These are phyloP conservation scores for Truncatella angustata DNA, from an alignment of 2,329 filamentous ascomycete genomes.

Conservation along the genomic window DNA sequence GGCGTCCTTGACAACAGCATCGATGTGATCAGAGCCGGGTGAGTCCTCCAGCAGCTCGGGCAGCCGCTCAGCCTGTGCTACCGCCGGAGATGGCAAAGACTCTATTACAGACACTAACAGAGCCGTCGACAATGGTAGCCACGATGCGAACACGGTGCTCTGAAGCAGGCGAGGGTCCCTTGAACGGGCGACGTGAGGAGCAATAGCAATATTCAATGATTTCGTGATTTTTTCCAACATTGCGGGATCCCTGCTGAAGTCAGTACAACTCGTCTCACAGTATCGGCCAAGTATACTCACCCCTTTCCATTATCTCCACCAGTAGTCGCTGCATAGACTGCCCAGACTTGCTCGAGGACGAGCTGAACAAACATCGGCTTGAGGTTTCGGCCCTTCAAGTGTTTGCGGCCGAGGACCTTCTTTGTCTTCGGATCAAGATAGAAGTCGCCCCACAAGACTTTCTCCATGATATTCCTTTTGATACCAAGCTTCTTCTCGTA, in stretches of 20 bases:
- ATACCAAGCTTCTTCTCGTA: conserved; percentile 98
- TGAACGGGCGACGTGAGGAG: conserved; percentile 79
- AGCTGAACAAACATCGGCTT: conserved; percentile 98
- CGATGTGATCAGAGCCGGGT: conserved; percentile 72
- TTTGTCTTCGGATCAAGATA: conserved; percentile 97
- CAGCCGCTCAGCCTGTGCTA: conserved; percentile 76
- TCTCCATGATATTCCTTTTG: conserved; percentile 83
- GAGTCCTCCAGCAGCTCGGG: conserved; percentile 77
- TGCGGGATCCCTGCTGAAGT: conserved; percentile 60
- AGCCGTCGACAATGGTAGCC: conserved; percentile 91
- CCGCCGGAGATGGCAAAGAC: conserved; percentile 79
- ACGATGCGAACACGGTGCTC: conserved; percentile 81
- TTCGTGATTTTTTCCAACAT: conserved; percentile 94
- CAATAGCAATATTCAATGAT: conserved; percentile 79
- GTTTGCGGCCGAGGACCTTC: conserved; percentile 84
- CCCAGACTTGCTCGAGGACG: conserved; percentile 94
- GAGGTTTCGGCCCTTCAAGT: conserved; percentile 84
- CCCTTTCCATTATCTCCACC: conserved; percentile 81
- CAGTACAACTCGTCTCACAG: conserved; percentile 17
- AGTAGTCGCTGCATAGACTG: conserved; percentile 86
- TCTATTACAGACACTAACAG: conserved; percentile 92
- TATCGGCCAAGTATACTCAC: conserved; percentile 45
- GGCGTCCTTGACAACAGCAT: conserved; percentile 68
- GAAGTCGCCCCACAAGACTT: conserved; percentile 94
- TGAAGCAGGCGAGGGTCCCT: conserved; percentile 81